Base-by-base conservation (phyloP, 257 asterid genomes). In the Solanum chilense region DNA sequence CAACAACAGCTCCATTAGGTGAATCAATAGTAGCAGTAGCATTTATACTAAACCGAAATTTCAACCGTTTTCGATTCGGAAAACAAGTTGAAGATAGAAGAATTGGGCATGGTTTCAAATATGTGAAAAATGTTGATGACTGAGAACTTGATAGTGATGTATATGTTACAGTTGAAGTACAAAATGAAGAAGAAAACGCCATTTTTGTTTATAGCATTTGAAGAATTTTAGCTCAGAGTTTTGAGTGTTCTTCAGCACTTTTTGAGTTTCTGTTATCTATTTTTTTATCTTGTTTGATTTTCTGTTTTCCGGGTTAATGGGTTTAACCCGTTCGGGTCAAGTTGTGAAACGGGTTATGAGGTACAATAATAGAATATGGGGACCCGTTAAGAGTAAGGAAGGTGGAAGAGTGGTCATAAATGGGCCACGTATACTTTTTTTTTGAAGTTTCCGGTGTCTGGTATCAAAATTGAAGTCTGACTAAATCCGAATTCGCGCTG, bases 21-120 rank as follows among this genome's bases (percentile, higher is more conserved):
- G 76, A 68, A 45, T 42, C 62, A 68, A 70, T 85, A 29, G 87
- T 42, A 9, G 83, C 88, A 52, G 73, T 49, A 4, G 88, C 84
- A 86, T 33, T 86, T 60, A 86, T n/a, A 49, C 74, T 73, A 0
- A 49, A n/a, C 16, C 83, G 60, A 86, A 86, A 62, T 29, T 1
- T 86, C 78, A 71, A 71, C 7, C 25, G 15, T 71, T 71, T 74
- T 71, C 7, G 23, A 16, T 62, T 73, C 31, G 15, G 5, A 3
- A 84, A 74, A 66, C 64, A 16, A 66, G 45, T 71, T 39, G 87
- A 27, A 18, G 87, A 84, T 6, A 42, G 66, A 27, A 42, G 66
- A 27, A n/a, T 64, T 23, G 81, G 33, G 18, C 35, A 73, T 52
- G 75, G 87, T 62, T 60, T 60, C 41, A 83, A 83, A 70, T 68